These are phyloP conservation scores for Handroanthus guayacan DNA, from an alignment of 257 asterid species.

Conservation along the genomic window DNA sequence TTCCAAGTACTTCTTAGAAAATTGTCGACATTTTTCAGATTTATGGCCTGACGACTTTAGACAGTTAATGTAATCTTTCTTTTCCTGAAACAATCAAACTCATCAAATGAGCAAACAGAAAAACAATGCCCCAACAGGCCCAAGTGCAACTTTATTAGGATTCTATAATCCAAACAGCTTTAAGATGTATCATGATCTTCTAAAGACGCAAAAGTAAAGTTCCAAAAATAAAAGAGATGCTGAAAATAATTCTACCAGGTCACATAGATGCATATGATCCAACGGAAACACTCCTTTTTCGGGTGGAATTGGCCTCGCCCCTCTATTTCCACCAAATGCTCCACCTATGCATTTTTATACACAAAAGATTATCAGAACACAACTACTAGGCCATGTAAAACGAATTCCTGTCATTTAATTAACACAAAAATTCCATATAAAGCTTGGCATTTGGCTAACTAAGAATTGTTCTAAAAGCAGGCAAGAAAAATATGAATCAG, in stretches of 20 bases:
- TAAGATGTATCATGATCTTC: conserved; percentile 18
- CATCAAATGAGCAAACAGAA: conserved; percentile 32
- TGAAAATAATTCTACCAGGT: conserved; percentile 54
- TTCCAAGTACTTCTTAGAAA: conserved; percentile 83
- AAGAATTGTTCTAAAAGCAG: conserved; percentile 2
- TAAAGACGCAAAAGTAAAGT: background rate
- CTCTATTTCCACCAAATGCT: conserved; percentile 97
- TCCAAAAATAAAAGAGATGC: background rate
- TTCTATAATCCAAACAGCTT: conserved; percentile 10
- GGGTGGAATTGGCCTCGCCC: conserved; percentile 92
- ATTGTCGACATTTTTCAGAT: conserved; percentile 78
- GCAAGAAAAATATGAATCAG: background rate
- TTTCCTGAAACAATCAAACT: conserved; percentile 67
- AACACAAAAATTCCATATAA: background rate
- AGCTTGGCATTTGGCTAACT: background rate
- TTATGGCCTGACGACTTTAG: conserved; percentile 76
- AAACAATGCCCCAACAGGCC: background rate
- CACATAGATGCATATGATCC: conserved; percentile 94
- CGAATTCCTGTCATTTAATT: background rate
- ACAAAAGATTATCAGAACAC: conserved; percentile 17
- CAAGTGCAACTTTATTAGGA: conserved; percentile 12
- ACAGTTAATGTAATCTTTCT: conserved; percentile 84
- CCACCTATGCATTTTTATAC: conserved; percentile 68
- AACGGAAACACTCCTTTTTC: conserved; percentile 96
- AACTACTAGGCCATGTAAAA: conserved; percentile 3